A percentile compares a stretch with the other conserved stretches of the same genome.
These are phyloP conservation scores for Calonectria pteridis DNA, from an alignment of 2,329 filamentous ascomycete genomes.

Conservation along the genomic window DNA sequence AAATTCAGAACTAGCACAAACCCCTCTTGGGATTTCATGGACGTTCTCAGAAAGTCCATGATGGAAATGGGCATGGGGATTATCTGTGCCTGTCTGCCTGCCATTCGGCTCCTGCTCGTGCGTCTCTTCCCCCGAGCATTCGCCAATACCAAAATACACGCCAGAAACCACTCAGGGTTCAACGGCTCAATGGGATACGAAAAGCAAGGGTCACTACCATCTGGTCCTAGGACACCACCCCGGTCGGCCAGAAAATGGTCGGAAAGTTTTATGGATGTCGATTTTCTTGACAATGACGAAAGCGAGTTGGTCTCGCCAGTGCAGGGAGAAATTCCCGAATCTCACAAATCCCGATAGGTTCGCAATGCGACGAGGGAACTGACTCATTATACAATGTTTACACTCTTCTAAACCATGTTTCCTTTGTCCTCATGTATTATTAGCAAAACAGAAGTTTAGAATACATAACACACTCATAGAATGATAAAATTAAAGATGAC, in stretches of 20 bases:
- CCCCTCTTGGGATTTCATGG: conserved; percentile 51
- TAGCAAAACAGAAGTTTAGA: neutral
- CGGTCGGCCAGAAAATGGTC: neutral
- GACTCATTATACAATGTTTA: neutral
- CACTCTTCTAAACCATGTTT: neutral
- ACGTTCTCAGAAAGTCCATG: conserved; percentile 50
- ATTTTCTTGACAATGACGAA: neutral
- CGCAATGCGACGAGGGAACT: no score
- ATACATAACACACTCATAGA: neutral
- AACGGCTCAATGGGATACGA: neutral
- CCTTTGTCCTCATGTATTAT: neutral
- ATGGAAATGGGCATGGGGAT: conserved; percentile 55
- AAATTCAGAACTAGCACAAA: conserved; percentile 47
- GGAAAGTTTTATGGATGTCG: neutral
- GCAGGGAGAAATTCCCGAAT: neutral
- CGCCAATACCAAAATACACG: neutral
- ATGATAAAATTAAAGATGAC: neutral
- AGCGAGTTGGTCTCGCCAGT: neutral
- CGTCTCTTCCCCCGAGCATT: conserved; percentile 52
- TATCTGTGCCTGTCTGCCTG: conserved; percentile 55
- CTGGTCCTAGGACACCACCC: neutral
- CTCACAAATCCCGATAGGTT: neutral
- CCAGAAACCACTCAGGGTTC: neutral
- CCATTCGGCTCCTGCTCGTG: conserved; percentile 51
- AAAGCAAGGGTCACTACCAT: neutral